Evolutionary conservation across 108 stramenopile species (phyloP).

Genomic region (Pseudonitzschia multistriata): DNA sequence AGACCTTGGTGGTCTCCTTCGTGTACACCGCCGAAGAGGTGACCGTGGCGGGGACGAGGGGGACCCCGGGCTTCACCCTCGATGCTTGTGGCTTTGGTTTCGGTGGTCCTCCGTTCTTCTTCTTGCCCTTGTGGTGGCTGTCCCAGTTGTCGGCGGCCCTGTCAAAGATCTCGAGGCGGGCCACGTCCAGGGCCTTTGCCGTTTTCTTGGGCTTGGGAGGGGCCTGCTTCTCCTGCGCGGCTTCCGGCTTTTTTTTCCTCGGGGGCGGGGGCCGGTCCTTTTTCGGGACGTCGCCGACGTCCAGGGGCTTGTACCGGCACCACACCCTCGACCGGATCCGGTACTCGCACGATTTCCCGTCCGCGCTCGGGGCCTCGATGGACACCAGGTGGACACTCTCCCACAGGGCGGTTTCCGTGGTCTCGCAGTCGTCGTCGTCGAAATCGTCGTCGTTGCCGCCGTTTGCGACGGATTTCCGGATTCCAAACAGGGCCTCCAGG

Average conservation of each 20-base stretch:
- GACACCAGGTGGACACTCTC: conserved; percentile 90
- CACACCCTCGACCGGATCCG: conserved; percentile 80
- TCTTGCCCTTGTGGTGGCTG: neutral
- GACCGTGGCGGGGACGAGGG: conserved; percentile 3
- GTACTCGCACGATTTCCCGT: conserved; percentile 35
- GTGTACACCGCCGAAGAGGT: neutral
- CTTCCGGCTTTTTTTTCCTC: neutral
- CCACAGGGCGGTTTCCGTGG: conserved; percentile 48
- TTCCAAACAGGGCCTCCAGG: conserved; percentile 68
- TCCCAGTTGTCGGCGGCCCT: conserved; percentile 1
- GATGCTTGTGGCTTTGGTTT: neutral
- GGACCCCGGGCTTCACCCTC: neutral
- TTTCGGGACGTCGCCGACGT: conserved; percentile 2
- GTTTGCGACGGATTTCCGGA: conserved; percentile 75
- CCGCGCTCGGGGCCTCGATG: conserved; percentile 41
- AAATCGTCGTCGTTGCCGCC: no score
- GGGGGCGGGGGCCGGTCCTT: neutral
- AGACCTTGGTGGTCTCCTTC: conserved; percentile 19
- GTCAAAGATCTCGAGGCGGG: conserved; percentile 6
- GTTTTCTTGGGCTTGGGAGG: conserved; percentile 7
- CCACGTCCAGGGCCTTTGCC: neutral
- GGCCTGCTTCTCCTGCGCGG: neutral
- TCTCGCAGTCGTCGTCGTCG: neutral
- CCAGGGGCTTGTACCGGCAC: conserved; percentile 1
- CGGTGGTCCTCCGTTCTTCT: conserved; percentile 25